Conservation (phyloP, 2,329 filamentous ascomycete genomes). For the Macrophomina tecta region DNA sequence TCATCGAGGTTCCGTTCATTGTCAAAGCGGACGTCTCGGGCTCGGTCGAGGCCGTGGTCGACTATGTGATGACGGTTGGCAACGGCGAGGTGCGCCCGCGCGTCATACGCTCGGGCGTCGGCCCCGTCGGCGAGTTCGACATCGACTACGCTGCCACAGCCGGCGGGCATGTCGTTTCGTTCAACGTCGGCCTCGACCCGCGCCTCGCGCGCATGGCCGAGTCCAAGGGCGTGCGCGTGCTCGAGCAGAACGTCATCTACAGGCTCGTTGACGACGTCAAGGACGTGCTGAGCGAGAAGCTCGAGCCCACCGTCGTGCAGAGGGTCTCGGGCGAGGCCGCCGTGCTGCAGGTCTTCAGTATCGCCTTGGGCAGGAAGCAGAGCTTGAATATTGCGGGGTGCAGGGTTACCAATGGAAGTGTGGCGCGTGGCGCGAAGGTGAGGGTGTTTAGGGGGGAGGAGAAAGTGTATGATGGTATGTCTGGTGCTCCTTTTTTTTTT, state of each 20-base stretch:
- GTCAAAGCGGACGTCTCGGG: slow-evolving; percentile 93
- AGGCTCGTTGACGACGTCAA: slow-evolving; percentile 76
- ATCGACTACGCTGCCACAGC: slow-evolving; percentile 84
- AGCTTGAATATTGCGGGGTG: slow-evolving; percentile 84
- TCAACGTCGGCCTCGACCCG: slow-evolving; percentile 75
- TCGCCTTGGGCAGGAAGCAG: slow-evolving; percentile 74
- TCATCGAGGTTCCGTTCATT: slow-evolving; percentile 74
- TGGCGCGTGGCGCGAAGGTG: slow-evolving; percentile 69
- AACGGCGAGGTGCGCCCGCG: slow-evolving; percentile 82
- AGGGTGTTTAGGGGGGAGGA: slow-evolving; percentile 73
- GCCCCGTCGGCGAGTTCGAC: slow-evolving; percentile 82
- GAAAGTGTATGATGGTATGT: slow-evolving; percentile 81
- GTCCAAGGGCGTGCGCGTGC: slow-evolving; percentile 72
- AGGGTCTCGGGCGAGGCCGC: slow-evolving; percentile 88
- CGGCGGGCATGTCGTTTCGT: slow-evolving; percentile 78
- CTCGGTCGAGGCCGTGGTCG: slow-evolving; percentile 87
- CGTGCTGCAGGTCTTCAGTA: slow-evolving; percentile 80
- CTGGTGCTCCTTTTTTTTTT: background rate
- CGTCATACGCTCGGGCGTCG: slow-evolving; percentile 78
- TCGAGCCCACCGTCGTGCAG: slow-evolving; percentile 70
- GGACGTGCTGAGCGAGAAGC: slow-evolving; percentile 69
- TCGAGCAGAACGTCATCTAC: slow-evolving; percentile 89
- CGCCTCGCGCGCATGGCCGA: slow-evolving; percentile 74
- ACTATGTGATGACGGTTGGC: slow-evolving; percentile 77
- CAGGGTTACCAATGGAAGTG: slow-evolving; percentile 79